A percentile compares a stretch with the other conserved stretches of the same genome.
Evolutionary conservation across 371 early-diverging fungal genomes (phyloP).

Genomic region (Mucor mucedo): DNA sequence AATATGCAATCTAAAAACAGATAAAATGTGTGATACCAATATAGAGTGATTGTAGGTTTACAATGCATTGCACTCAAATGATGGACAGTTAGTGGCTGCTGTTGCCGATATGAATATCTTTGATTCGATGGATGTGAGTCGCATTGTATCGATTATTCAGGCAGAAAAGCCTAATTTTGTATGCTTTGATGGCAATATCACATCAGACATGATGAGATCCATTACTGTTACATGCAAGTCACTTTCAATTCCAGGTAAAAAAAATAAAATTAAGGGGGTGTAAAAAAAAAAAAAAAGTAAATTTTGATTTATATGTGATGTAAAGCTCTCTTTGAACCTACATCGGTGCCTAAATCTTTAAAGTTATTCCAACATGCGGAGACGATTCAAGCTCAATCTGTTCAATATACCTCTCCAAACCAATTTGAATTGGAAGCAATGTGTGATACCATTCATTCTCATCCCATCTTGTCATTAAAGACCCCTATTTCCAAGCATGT

Average conservation of each 20-base stretch:
- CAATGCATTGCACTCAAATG: conserved; percentile 72
- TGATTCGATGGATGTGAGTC: conserved; percentile 35
- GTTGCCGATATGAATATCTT: conserved; percentile 92
- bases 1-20: not conserved
- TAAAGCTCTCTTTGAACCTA: conserved; percentile 86
- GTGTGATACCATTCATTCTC: conserved; percentile 52
- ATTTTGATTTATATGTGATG: not conserved
- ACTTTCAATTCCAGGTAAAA: conserved; percentile 43
- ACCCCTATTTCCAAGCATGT: not conserved
- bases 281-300: not conserved
- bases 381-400: conserved; percentile 22
- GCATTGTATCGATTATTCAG: conserved; percentile 43
- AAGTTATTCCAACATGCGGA: conserved; percentile 54
- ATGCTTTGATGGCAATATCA: conserved; percentile 79
- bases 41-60: conserved; percentile 56
- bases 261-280: not conserved
- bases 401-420: conserved; percentile 71
- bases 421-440: conserved; percentile 67
- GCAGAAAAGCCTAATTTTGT: conserved; percentile 52
- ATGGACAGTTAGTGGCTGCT: conserved; percentile 78
- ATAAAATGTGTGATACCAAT: conserved; percentile 9
- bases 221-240: conserved; percentile 43
- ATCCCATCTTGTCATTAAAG: conserved; percentile 2
- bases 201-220: conserved; percentile 41
- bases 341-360: conserved; percentile 83